These are phyloP conservation scores for Fraxinus ornus DNA, from an alignment of 305 asterid genomes.

Conservation along the genomic window DNA sequence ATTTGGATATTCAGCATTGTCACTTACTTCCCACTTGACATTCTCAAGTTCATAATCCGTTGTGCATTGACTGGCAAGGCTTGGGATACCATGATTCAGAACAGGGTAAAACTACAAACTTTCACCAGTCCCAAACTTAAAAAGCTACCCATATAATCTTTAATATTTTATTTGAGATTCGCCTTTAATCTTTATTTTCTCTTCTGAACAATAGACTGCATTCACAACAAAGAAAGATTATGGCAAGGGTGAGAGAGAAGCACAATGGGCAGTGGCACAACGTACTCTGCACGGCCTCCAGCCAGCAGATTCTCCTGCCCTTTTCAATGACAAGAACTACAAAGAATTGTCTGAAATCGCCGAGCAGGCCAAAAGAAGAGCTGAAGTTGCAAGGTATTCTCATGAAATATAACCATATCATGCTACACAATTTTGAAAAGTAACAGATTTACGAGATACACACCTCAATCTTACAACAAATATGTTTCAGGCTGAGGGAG, in stretches of 20 bases:
- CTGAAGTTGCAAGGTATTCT: slow-evolving; percentile 69
- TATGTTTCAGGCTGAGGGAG: slow-evolving; percentile 55
- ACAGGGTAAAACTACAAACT: slow-evolving; percentile 40
- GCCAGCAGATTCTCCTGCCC: slow-evolving; percentile 27
- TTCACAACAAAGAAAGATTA: slow-evolving; percentile 74
- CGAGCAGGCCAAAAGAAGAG: slow-evolving; percentile 73
- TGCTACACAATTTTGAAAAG: not conserved
- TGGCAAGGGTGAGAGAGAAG: slow-evolving; percentile 70
- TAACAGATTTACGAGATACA: not conserved
- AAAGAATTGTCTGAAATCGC: slow-evolving; percentile 59
- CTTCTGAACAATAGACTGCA: slow-evolving; percentile 43
- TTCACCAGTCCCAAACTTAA: not conserved
- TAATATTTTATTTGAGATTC: too few species aligned
- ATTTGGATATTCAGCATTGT: slow-evolving; percentile 67
- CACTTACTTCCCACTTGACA: slow-evolving; percentile 67
- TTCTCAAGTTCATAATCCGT: slow-evolving; percentile 64
- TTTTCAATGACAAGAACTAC: slow-evolving; percentile 41
- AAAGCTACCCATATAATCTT: not conserved
- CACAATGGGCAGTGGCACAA: slow-evolving; percentile 78
- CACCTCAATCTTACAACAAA: slow-evolving; percentile 19
- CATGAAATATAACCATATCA: not conserved
- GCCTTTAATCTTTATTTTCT: not conserved
- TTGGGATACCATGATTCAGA: slow-evolving; percentile 64
- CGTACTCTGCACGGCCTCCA: slow-evolving; percentile 71
- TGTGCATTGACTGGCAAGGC: slow-evolving; percentile 60